Evolutionary conservation across 2,329 filamentous ascomycete species (phyloP), one percentile per base, ranked within the genome.

Genomic region (Microdochium nivale): DNA sequence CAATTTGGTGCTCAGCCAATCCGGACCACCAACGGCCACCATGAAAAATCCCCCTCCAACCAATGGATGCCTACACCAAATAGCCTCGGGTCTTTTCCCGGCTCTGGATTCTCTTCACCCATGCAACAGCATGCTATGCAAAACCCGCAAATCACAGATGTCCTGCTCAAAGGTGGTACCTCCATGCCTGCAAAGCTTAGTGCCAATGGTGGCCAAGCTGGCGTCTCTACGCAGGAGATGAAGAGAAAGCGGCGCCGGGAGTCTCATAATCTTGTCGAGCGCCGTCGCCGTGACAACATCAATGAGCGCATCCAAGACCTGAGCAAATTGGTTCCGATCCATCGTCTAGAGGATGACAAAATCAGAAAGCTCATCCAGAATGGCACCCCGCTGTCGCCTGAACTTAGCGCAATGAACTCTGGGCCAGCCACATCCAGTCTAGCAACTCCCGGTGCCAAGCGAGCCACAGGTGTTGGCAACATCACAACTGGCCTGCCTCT

Each of bases 271-370:
- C 78, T 95, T 37, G 94, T 99, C 11, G 94, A 99, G 73, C 89
- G 94, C 52, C 86, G 94, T 49, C 86, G 94, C 55, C 84, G 94
- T 55, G 94, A 97, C 72, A 97, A 97, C 66, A 99, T 99, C 76
- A 99, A 99, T 60, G 94, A 99, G 70, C 84, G 94, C 44, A 99
- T 99, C 56, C 92, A 97, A 64, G 94, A 99, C 64, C 79, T 99
- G 8, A 96, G 92, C 63, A 89, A 90, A 61, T 80, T 99, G 19
- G 92, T 99, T 2, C 94, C 94, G 24, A 79, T 86, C 54, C 94
- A 99, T 68, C 85, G 94, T 54, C 78, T 99, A 2, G 94, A 99
- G 62, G 94, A 97, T 64, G 94, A 99, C 70, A 96, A 96, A 72
- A 88, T 97, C 48, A 86, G 91, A 59, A 97, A 97, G 71, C 86